phyloP scores from a whole-genome alignment of 768 basidiomycete genomes.

The Pilatotrama ljubarskyi region DNA sequence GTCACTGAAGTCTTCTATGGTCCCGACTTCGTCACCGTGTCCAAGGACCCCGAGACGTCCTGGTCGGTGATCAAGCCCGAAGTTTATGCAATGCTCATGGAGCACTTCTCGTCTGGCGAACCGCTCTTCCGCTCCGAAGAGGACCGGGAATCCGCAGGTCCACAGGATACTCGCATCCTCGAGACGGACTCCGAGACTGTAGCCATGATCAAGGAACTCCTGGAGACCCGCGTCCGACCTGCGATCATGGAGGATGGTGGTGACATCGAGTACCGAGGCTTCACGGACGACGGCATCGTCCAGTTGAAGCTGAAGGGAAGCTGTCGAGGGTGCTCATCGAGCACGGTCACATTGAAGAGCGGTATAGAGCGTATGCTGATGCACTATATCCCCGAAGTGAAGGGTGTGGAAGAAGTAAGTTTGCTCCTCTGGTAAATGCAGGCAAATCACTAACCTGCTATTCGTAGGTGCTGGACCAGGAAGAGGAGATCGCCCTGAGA shows the following conservation, averaged over 20 bases:
- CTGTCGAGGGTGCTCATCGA: slow-evolving; percentile 93
- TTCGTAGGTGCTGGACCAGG: slow-evolving; percentile 79
- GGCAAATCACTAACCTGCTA: background rate
- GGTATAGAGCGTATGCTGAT: slow-evolving; percentile 99
- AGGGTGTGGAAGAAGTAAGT: slow-evolving; percentile 81
- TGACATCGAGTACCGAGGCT: slow-evolving; percentile 94
- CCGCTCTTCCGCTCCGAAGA: slow-evolving; percentile 83
- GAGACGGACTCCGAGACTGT: slow-evolving; percentile 96
- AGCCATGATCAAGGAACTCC: slow-evolving; percentile 97
- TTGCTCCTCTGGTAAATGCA: background rate
- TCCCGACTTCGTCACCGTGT: slow-evolving; percentile 97
- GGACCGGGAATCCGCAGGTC: slow-evolving; percentile 78
- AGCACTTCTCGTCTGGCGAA: slow-evolving; percentile 91
- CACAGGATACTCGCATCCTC: slow-evolving; percentile 90
- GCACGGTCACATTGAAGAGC: slow-evolving; percentile 91
- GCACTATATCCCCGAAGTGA: slow-evolving; percentile 98
- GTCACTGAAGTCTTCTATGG: slow-evolving; percentile 91
- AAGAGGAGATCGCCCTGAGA: slow-evolving; percentile 81
- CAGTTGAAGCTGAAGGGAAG: slow-evolving; percentile 93
- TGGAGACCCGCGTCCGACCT: slow-evolving; percentile 93
- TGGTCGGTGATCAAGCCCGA: slow-evolving; percentile 97
- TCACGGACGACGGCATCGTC: slow-evolving; percentile 82
- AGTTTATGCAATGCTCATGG: slow-evolving; percentile 95
- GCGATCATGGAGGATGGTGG: slow-evolving; percentile 99
- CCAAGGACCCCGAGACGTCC: slow-evolving; percentile 79